Base-by-base conservation (phyloP, 768 basidiomycete species). In the Peribolospora kevripleyi region DNA sequence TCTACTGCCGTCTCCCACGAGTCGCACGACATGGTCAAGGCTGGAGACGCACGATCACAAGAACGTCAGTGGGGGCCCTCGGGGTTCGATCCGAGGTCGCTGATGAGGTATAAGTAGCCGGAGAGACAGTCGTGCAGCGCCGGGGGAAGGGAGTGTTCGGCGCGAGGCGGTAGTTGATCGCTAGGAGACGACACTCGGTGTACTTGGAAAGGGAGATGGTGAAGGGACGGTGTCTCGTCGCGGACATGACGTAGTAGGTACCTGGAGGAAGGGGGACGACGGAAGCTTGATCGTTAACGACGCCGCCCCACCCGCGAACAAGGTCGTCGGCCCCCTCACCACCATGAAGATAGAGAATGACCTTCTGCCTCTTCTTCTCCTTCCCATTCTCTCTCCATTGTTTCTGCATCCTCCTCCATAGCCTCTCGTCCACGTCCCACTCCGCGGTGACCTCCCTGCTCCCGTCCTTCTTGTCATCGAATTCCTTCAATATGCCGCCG, bases 331-430 rank as follows among this genome's bases (percentile, higher is more conserved):
- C 42, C 4, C n/a, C 67, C 75, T 63, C 59, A 82, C 88, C 88
- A 54, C 88, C 91, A 64, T 97, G 91, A 7, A 95, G 73, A 63
- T 87, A 97, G 6, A 93, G 73, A n/a, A 93, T 77, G 40, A 95
- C 80, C 51, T 82, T 74, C 56, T 91, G 82, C 60, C 76, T 74
- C 7, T 51, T 55, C 57, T 49, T 62, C 54, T 39, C 37, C 43
- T 37, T 46, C 3, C 37, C 48, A 7, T 4, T 40, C 41, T 45
- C 42, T 51, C 37, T 58, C 55, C 3, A 60, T 37, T 59, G 60
- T 47, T 58, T 57, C 63, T 93, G 87, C 60, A 93, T 71, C 39
- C 78, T 71, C 59, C 78, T 79, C 91, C 91, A 98, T 0, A 90
- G 76, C 59, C 77, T 77, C 66, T 82, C 82, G 42, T 85, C 85